A percentile compares a stretch with the other conserved stretches of the same genome.
Evolutionary conservation across 805 yeast genomes (phyloP).

Genomic region (Cyberlindnera misumaiensis): DNA sequence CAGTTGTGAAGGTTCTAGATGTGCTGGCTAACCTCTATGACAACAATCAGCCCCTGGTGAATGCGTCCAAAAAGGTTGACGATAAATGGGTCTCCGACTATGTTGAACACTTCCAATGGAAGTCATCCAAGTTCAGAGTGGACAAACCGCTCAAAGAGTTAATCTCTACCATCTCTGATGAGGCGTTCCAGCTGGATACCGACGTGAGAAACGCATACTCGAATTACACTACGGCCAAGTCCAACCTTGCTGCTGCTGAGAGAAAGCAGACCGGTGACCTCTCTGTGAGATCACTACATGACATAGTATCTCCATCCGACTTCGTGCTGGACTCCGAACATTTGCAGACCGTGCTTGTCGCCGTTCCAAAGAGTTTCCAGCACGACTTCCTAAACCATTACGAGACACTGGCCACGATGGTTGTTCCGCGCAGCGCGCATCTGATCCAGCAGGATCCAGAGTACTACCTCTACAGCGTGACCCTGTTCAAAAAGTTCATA

Average conservation of each 20-base stretch:
- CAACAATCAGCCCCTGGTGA: slow-evolving; percentile 33
- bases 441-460: slow-evolving; percentile 68
- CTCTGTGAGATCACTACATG: slow-evolving; percentile 85
- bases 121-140: slow-evolving; percentile 73
- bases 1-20: slow-evolving; percentile 73
- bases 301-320: slow-evolving; percentile 74
- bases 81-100: slow-evolving; percentile 54
- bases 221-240: slow-evolving; percentile 73
- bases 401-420: slow-evolving; percentile 72
- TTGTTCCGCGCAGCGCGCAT: slow-evolving; percentile 86
- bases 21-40: slow-evolving; percentile 48
- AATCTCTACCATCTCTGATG: slow-evolving; percentile 61
- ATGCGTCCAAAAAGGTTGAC: slow-evolving; percentile 44
- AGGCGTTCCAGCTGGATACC: slow-evolving; percentile 74
- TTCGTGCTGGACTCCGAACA: slow-evolving; percentile 84
- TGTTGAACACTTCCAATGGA: slow-evolving; percentile 79
- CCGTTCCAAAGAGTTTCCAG: slow-evolving; percentile 67
- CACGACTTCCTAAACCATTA: slow-evolving; percentile 59
- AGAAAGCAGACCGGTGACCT: slow-evolving; percentile 91
- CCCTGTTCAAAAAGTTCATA: slow-evolving; percentile 76
- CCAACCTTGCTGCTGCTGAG: slow-evolving; percentile 80
- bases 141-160: slow-evolving; percentile 79
- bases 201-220: slow-evolving; percentile 78
- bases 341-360: slow-evolving; percentile 77
- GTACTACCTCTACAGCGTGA: slow-evolving; percentile 65